Percentiles rank a stretch among this genome's conserved stretches.
Conservation (phyloP, 2,329 filamentous ascomycete genomes). For the Cryphonectria naterciae region DNA sequence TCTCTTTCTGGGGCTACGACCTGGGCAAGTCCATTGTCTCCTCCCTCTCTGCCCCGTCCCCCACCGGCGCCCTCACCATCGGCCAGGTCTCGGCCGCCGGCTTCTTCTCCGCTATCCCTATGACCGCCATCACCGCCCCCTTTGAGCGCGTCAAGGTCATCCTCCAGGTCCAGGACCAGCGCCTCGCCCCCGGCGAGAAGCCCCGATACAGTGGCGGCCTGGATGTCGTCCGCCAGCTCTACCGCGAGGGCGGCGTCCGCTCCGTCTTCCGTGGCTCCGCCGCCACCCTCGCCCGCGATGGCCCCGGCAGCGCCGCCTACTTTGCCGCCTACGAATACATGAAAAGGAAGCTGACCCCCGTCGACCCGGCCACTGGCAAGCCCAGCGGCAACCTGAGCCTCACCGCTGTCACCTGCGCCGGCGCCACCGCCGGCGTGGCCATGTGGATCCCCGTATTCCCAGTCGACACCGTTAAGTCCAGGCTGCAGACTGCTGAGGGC, state of each 20-base stretch:
- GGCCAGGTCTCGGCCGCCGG: constrained; percentile 88
- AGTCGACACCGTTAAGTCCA: constrained; percentile 93
- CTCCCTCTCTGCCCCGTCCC: constrained; percentile 64
- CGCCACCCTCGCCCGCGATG: constrained; percentile 92
- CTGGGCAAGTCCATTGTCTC: constrained; percentile 88
- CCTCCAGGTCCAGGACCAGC: constrained; percentile 93
- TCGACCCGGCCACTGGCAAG: constrained; percentile 73
- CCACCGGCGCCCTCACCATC: constrained; percentile 75
- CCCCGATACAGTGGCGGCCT: constrained; percentile 85
- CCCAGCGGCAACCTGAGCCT: constrained; percentile 79
- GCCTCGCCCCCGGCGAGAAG: constrained; percentile 84
- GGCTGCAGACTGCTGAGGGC: constrained; percentile 88
- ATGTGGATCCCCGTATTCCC: constrained; percentile 99
- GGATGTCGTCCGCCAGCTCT: constrained; percentile 92
- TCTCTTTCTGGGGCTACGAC: constrained; percentile 87
- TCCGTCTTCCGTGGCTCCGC: constrained; percentile 90
- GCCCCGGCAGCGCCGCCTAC: constrained; percentile 90
- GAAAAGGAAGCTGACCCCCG: constrained; percentile 84
- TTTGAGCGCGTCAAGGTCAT: constrained; percentile 99
- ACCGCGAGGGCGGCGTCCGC: constrained; percentile 85
- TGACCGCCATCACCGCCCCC: constrained; percentile 97
- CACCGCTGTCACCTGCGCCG: constrained; percentile 80
- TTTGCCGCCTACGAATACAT: constrained; percentile 97
- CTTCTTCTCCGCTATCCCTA: constrained; percentile 96
- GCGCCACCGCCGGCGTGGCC: constrained; percentile 87